phyloP scores from a whole-genome alignment of 2,329 filamentous ascomycete genomes.

The Eurotiales sp. region DNA sequence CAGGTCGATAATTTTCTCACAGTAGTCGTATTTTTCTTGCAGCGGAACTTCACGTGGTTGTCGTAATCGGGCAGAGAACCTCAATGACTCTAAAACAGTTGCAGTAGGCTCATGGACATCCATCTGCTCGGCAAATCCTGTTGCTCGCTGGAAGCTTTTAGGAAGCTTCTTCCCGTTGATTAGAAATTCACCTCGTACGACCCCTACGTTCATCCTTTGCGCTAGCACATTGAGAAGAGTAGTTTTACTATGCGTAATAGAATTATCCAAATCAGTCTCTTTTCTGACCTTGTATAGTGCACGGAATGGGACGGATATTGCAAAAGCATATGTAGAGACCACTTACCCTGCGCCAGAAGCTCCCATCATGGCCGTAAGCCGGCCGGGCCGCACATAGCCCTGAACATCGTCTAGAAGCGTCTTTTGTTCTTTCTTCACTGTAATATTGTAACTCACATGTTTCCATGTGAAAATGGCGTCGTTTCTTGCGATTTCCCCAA shows the following conservation, averaged over 20 bases:
- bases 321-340: not conserved
- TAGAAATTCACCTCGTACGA: conserved; percentile 42
- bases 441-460: conserved; percentile 69
- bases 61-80: conserved; percentile 63
- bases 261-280: not conserved
- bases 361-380: conserved; percentile 76
- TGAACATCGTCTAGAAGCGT: conserved; percentile 58
- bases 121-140: conserved; percentile 59
- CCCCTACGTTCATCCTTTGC: conserved; percentile 43
- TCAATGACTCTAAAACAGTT: conserved; percentile 63
- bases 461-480: conserved; percentile 82
- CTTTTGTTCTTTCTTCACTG: conserved; percentile 40
- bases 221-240: conserved; percentile 47
- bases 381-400: conserved; percentile 72
- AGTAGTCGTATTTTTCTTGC: conserved; percentile 64
- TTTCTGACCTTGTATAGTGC: too few species aligned
- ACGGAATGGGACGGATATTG: not conserved
- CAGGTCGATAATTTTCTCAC: conserved; percentile 64
- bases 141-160: conserved; percentile 50
- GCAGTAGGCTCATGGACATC: conserved; percentile 65
- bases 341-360: conserved; percentile 58
- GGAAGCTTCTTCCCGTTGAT: conserved; percentile 45
- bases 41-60: conserved; percentile 56
- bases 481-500: conserved; percentile 57
- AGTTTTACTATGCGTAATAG: conserved; percentile 39